phyloP scores from a whole-genome alignment of 73 alveolate genomes.

The Breviolum minutum region DNA sequence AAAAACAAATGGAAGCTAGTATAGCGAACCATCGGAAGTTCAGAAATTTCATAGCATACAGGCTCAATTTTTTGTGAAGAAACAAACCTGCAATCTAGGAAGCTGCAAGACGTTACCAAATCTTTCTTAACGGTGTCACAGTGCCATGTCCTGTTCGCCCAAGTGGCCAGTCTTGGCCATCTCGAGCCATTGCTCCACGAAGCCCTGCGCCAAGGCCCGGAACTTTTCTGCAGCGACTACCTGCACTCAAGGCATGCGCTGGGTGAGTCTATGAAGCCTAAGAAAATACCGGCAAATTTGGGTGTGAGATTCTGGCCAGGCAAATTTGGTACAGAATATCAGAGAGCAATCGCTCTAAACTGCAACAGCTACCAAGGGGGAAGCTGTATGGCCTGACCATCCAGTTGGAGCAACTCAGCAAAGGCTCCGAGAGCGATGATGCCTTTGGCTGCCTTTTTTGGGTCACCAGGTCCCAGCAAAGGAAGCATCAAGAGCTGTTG shows the following conservation, averaged over 20 bases:
- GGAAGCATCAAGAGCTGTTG: too few relatives aligned
- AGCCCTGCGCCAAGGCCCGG: conserved; percentile 38
- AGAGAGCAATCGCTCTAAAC: neutral
- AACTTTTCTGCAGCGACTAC: conserved; percentile 2
- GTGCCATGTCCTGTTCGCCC: neutral
- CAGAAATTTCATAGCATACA: too few relatives aligned
- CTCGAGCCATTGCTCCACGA: conserved; percentile 8
- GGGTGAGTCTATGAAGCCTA: too few relatives aligned
- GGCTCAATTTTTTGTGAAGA: too few relatives aligned
- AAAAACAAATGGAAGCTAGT: neutral
- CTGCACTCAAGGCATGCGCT: neutral
- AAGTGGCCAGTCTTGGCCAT: conserved; percentile 30
- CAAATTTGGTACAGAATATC: neutral
- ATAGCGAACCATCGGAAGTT: too few relatives aligned
- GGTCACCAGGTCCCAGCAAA: neutral
- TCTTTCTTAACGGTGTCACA: too few relatives aligned
- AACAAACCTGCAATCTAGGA: too few relatives aligned
- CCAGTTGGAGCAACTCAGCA: conserved; percentile 52
- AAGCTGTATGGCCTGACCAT: conserved; percentile 39
- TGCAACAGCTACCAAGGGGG: too few relatives aligned
- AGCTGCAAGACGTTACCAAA: too few relatives aligned
- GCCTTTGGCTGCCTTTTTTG: conserved; percentile 60
- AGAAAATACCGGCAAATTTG: too few relatives aligned
- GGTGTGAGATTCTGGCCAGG: neutral
- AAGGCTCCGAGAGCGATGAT: conserved; percentile 79